Evolutionary conservation across 1,284 basidiomycete genomes (phyloP).

Genomic region (Heterobasidion annosum): DNA sequence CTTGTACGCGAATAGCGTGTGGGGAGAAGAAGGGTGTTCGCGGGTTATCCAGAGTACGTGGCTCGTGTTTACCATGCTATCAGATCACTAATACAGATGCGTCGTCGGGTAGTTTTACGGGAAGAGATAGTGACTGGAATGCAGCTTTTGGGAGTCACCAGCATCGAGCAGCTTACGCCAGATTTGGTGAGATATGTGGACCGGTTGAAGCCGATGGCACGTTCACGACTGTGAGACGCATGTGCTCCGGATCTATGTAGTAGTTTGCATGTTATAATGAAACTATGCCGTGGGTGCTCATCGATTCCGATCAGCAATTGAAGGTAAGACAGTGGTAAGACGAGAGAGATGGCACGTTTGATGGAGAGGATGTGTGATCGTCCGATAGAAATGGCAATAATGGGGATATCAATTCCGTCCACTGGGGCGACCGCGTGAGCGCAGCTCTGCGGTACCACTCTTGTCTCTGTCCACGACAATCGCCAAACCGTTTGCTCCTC

Average conservation of each 20-base stretch:
- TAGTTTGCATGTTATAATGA: background rate
- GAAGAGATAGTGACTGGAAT: conserved; percentile 42
- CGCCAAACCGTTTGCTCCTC: background rate
- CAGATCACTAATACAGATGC: background rate
- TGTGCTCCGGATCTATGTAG: background rate
- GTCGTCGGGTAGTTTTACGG: conserved; percentile 14
- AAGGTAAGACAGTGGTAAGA: too few species aligned
- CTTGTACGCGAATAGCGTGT: conserved; percentile 57
- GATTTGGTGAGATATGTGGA: conserved; percentile 30
- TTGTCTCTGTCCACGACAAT: background rate
- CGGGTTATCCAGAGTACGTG: conserved; percentile 18
- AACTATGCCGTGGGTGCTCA: background rate
- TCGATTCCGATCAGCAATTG: background rate
- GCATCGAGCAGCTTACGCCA: conserved; percentile 37
- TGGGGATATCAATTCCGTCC: background rate
- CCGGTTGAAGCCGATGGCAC: background rate
- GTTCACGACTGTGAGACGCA: conserved; percentile 5
- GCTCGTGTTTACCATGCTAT: background rate
- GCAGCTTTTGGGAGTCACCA: conserved; percentile 42
- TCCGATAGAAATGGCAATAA: background rate
- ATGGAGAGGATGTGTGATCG: background rate
- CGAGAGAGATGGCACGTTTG: background rate
- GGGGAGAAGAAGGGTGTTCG: conserved; percentile 44
- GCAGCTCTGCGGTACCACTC: background rate
- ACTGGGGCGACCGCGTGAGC: background rate